Conservation (phyloP, 768 basidiomycete species). For the Hypholoma sublateritium region DNA sequence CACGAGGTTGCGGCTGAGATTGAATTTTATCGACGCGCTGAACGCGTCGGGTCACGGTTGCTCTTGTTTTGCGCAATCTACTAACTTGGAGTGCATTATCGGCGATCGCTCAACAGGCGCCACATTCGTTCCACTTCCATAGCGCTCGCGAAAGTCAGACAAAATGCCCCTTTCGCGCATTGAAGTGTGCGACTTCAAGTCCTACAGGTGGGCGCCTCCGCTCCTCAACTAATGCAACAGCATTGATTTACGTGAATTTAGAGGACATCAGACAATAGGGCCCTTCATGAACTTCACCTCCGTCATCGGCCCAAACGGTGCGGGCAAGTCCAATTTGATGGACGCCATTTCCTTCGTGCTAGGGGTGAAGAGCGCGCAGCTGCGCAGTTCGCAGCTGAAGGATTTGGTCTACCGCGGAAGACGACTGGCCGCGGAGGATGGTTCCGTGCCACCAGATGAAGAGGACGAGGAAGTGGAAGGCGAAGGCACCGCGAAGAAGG, state of each 20-base stretch:
- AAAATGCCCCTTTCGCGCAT: slow-evolving; percentile 81
- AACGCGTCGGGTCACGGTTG: not conserved
- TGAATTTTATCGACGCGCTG: slow-evolving; percentile 1
- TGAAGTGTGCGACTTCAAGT: slow-evolving; percentile 96
- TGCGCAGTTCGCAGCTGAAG: slow-evolving; percentile 90
- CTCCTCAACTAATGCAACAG: not conserved
- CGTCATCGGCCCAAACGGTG: slow-evolving; percentile 97
- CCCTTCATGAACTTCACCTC: slow-evolving; percentile 94
- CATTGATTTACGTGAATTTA: slow-evolving; percentile 22
- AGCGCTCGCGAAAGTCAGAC: not conserved
- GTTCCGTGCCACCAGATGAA: slow-evolving; percentile 43
- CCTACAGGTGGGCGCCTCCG: slow-evolving; percentile 62
- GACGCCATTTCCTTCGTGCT: slow-evolving; percentile 99
- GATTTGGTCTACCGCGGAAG: slow-evolving; percentile 95
- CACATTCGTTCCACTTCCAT: not conserved
- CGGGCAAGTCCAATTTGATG: slow-evolving; percentile 99
- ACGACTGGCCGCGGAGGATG: slow-evolving; percentile 53
- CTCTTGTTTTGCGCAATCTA: not conserved
- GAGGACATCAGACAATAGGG: slow-evolving; percentile 83
- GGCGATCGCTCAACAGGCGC: not conserved
- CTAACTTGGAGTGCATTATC: not conserved
- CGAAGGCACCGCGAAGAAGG: slow-evolving; percentile 86
- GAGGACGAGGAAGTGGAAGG: slow-evolving; percentile 61
- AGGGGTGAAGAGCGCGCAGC: slow-evolving; percentile 90
- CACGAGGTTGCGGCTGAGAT: not conserved